Evolutionary conservation across 116 monocot species (phyloP).

Genomic region (Trichopus zeylanicus): DNA sequence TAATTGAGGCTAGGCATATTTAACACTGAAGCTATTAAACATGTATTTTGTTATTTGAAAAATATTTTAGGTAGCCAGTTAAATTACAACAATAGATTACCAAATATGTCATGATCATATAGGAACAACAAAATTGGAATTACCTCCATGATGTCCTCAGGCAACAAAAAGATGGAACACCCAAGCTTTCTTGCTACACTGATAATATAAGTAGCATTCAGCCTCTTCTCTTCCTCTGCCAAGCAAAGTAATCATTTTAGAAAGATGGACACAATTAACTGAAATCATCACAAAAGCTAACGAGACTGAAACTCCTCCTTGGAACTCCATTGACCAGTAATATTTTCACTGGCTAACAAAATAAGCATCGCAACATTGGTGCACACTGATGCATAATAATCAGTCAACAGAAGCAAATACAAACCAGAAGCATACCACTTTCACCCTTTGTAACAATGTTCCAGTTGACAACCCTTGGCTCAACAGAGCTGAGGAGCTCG

Average conservation of each 20-base stretch:
- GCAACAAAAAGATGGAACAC: background rate
- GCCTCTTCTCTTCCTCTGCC: background rate
- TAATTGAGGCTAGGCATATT: too few species aligned
- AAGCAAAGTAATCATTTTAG: too few species aligned
- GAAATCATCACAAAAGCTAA: background rate
- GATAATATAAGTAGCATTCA: background rate
- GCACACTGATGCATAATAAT: too few species aligned
- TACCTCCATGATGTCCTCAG: conserved; percentile 1
- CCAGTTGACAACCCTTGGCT: conserved; percentile 89
- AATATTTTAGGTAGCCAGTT: too few species aligned
- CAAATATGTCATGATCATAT: background rate
- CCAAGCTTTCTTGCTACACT: conserved; percentile 1
- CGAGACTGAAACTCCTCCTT: background rate
- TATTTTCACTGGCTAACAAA: too few species aligned
- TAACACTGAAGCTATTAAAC: too few species aligned
- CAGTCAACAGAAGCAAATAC: too few species aligned
- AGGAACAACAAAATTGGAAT: background rate
- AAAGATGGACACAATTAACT: too few species aligned
- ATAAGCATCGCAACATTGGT: too few species aligned
- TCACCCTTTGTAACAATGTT: conserved; percentile 82
- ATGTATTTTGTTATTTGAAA: too few species aligned
- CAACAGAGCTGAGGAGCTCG: conserved; percentile 76
- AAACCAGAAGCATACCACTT: conserved; percentile 40
- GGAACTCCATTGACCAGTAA: background rate
- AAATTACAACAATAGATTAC: too few species aligned